These are phyloP conservation scores for Acanthamoeba lenticulata DNA, from an alignment of 208 protist genomes.

Conservation along the genomic window DNA sequence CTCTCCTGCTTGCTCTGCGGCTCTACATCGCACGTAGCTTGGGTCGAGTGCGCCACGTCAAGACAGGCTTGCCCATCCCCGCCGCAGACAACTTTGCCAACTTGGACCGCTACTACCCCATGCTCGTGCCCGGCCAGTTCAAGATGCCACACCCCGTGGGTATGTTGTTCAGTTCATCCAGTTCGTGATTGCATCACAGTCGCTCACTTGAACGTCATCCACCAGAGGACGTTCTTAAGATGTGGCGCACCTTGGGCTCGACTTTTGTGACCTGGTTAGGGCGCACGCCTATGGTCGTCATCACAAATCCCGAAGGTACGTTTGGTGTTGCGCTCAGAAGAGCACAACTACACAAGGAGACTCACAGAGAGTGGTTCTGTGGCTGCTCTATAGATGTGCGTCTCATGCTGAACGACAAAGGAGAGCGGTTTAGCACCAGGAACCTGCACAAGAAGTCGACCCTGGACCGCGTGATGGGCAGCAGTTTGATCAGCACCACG, in stretches of 20 bases:
- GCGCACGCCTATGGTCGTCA: too few species aligned
- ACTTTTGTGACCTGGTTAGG: background rate
- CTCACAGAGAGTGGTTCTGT: background rate
- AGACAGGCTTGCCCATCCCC: background rate
- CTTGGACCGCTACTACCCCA: background rate
- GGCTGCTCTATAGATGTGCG: background rate
- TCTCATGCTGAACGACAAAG: constrained; percentile 9
- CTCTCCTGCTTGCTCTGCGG: background rate
- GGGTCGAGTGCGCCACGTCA: background rate
- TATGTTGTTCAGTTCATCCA: background rate
- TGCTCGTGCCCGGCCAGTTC: background rate
- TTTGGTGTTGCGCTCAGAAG: background rate
- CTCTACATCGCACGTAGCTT: background rate
- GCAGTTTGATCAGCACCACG: background rate
- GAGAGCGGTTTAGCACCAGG: background rate
- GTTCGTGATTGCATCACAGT: too few species aligned
- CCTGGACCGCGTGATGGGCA: constrained; percentile 29
- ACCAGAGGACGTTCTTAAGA: background rate
- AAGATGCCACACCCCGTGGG: background rate
- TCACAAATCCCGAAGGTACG: too few species aligned
- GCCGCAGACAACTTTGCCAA: background rate
- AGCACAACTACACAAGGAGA: too few species aligned
- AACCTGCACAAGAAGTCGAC: background rate
- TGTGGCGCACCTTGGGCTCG: background rate
- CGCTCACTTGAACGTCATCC: too few species aligned